Conservation (phyloP, 164 flowering plant genomes). For the Litsea cubeba region DNA sequence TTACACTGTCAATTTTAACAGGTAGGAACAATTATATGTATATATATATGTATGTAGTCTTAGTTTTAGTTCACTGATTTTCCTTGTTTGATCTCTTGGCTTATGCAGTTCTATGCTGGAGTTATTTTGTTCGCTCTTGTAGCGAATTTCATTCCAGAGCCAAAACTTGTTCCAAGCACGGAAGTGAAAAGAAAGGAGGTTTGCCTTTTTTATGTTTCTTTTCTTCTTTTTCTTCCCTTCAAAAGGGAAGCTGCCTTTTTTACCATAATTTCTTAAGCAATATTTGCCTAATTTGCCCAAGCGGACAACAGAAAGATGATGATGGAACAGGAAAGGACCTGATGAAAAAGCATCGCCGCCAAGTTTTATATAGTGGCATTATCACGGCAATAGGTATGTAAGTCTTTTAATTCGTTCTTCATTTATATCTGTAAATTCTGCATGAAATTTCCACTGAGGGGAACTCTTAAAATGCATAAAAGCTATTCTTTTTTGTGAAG, state of each 20-base stretch:
- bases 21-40: background rate
- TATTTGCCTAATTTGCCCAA: slow-evolving; percentile 6
- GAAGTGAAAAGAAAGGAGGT: slow-evolving; percentile 9
- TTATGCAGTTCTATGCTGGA: slow-evolving; percentile 79
- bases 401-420: background rate
- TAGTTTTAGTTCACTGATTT: background rate
- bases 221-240: background rate
- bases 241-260: background rate
- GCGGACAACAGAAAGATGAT: slow-evolving; percentile 41
- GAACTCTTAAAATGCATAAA: background rate
- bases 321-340: slow-evolving; percentile 69
- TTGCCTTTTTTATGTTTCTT: background rate
- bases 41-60: background rate
- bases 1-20: too few species aligned
- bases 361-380: slow-evolving; percentile 92
- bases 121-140: slow-evolving; percentile 80
- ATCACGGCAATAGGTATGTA: slow-evolving; percentile 77
- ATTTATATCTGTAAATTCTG: background rate
- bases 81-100: slow-evolving; percentile 12
- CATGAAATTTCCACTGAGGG: background rate
- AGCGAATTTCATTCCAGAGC: slow-evolving; percentile 84
- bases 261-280: background rate
- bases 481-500: background rate
- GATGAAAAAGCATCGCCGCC: slow-evolving; percentile 85
- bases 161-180: slow-evolving; percentile 45